These are phyloP conservation scores for Dittrichia graveolens DNA, from an alignment of 129 eudicot genomes.

Conservation along the genomic window DNA sequence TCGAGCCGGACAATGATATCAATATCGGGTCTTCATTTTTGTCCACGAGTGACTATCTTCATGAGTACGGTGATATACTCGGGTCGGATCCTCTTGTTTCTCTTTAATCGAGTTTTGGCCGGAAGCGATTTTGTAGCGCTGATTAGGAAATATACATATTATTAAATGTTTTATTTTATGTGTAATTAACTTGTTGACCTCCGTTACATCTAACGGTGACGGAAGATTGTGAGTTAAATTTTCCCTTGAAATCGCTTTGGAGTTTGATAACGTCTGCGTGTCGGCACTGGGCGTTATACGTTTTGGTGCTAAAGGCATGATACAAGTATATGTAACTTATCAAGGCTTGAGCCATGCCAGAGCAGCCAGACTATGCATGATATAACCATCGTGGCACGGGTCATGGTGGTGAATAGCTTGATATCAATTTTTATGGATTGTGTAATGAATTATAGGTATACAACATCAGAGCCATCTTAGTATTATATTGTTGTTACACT, in stretches of 20 bases:
- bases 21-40: conserved; percentile 26
- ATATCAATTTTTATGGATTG: no score
- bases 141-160: background rate
- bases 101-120: conserved; percentile 10
- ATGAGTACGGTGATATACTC: conserved; percentile 67
- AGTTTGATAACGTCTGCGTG: background rate
- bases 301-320: no score
- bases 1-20: conserved; percentile 33
- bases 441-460: no score
- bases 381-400: no score
- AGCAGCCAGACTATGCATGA: no score
- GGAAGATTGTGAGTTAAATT: conserved; percentile 20
- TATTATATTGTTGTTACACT: no score
- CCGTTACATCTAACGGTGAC: conserved; percentile 29
- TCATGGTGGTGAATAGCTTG: no score
- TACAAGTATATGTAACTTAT: no score
- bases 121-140: conserved; percentile 4
- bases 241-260: background rate
- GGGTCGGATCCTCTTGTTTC: conserved; percentile 77
- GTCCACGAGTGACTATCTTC: conserved; percentile 47
- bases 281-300: background rate
- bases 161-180: background rate
- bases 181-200: conserved; percentile 15
- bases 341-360: no score
- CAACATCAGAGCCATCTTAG: no score